A percentile compares a stretch with the other conserved stretches of the same genome.
phyloP scores from a whole-genome alignment of 805 yeast species.

The Pichia eremophila region DNA sequence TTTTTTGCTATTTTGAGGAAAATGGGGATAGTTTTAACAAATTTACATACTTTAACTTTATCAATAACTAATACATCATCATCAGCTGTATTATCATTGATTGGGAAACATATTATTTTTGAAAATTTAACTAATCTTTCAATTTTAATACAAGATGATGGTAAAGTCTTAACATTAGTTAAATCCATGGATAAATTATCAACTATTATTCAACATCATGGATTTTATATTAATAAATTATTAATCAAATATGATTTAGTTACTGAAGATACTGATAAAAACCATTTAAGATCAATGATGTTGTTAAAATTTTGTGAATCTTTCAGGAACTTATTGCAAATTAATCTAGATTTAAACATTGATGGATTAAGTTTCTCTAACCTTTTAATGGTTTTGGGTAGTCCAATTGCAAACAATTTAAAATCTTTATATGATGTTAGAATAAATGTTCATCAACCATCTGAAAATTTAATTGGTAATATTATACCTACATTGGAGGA shows the following conservation, averaged over 20 bases:
- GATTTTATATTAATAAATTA: constrained; percentile 16
- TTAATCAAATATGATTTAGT: constrained; percentile 19
- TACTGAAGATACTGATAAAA: constrained; percentile 22
- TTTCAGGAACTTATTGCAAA: constrained; percentile 14
- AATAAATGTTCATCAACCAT: constrained; percentile 20
- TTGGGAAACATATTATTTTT: constrained; percentile 23
- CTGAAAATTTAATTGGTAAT: constrained; percentile 24
- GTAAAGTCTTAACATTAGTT: constrained; percentile 19
- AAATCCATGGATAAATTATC: constrained; percentile 22
- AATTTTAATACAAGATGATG: constrained; percentile 25
- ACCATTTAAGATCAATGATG: constrained; percentile 26
- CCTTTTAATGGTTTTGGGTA: constrained; percentile 25
- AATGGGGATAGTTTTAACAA: constrained; percentile 20
- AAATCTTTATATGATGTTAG: constrained; percentile 18
- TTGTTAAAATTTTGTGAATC: constrained; percentile 22
- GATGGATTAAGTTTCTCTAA: constrained; percentile 24
- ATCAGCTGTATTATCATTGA: constrained; percentile 20
- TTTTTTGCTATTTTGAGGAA: constrained; percentile 26
- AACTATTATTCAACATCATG: constrained; percentile 17
- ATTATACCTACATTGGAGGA: constrained; percentile 23
- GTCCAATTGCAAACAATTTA: constrained; percentile 22
- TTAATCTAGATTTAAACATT: constrained; percentile 20
- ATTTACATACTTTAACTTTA: constrained; percentile 18
- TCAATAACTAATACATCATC: constrained; percentile 27
- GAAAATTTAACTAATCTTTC: constrained; percentile 22